phyloP scores from a whole-genome alignment of 139 green algal genomes.

The Astrephomene gubernaculifera region DNA sequence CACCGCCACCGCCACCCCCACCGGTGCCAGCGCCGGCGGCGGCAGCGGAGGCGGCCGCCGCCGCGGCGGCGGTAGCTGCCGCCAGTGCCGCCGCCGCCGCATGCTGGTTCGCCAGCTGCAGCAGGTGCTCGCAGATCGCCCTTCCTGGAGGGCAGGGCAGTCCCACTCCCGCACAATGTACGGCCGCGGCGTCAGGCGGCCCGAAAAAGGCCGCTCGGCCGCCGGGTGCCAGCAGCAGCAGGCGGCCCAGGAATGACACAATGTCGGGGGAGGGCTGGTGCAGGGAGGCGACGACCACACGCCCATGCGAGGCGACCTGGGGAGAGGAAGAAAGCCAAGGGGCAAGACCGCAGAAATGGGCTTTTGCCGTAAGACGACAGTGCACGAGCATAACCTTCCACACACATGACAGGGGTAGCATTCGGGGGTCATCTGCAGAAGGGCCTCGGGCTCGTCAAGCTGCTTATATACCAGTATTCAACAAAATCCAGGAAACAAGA shows the following conservation, averaged over 20 bases:
- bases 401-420: too few relatives aligned
- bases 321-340: not conserved
- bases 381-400: too few relatives aligned
- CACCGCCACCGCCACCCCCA: not conserved
- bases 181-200: not conserved
- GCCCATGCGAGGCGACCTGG: constrained; percentile 56
- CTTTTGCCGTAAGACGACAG: too few relatives aligned
- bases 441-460: too few relatives aligned
- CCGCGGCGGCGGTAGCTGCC: not conserved
- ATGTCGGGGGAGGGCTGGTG: constrained; percentile 83
- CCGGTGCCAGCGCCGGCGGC: not conserved
- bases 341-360: too few relatives aligned
- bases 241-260: constrained; percentile 70
- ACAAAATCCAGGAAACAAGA: too few relatives aligned
- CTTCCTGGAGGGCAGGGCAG: constrained; percentile 49
- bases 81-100: not conserved
- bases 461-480: too few relatives aligned
- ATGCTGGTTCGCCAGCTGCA: constrained; percentile 49
- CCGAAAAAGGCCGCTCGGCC: constrained; percentile 71
- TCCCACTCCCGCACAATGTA: constrained; percentile 4
- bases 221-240: constrained; percentile 66
- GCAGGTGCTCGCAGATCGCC: constrained; percentile 53
- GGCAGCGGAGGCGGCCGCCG: not conserved
- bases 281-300: constrained; percentile 78
- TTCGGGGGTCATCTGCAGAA: too few relatives aligned